Evolutionary conservation across 1,139 yeast species (phyloP).

Genomic region (Blastobotrys raffinosifermentans): DNA sequence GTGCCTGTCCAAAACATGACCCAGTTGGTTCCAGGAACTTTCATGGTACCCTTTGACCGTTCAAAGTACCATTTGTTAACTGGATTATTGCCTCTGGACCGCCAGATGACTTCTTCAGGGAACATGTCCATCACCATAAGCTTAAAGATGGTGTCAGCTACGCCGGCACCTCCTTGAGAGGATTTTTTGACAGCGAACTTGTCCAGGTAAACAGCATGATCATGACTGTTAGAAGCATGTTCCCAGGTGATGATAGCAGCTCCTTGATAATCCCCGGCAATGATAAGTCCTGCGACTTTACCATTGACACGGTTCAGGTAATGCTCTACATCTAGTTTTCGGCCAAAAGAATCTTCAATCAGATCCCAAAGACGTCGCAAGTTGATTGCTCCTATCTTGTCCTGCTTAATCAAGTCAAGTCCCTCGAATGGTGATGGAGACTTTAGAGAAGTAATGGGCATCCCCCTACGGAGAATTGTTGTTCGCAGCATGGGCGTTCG

Average conservation of each 20-base stretch:
- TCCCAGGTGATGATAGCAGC: constrained; percentile 90
- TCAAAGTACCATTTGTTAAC: constrained; percentile 98
- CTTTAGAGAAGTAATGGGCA: constrained; percentile 51
- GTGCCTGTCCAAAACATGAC: constrained; percentile 63
- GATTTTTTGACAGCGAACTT: constrained; percentile 83
- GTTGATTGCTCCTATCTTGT: constrained; percentile 47
- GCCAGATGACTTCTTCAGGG: constrained; percentile 77
- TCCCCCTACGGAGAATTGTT: constrained; percentile 74
- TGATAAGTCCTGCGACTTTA: constrained; percentile 65
- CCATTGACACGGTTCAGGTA: constrained; percentile 62
- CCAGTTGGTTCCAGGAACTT: constrained; percentile 54
- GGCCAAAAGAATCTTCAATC: constrained; percentile 76
- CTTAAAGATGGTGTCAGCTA: constrained; percentile 89
- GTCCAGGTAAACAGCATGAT: constrained; percentile 63
- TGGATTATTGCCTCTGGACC: constrained; percentile 79
- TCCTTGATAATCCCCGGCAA: constrained; percentile 94
- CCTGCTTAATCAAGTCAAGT: constrained; percentile 41
- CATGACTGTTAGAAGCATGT: constrained; percentile 21
- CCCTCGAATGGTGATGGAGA: constrained; percentile 28
- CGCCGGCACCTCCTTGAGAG: constrained; percentile 86
- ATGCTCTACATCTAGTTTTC: constrained; percentile 53
- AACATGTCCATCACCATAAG: constrained; percentile 59
- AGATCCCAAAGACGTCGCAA: constrained; percentile 50
- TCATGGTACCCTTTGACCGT: constrained; percentile 68
- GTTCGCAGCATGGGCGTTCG: constrained; percentile 66